phyloP scores from a whole-genome alignment of 2,329 filamentous ascomycete species.

The Aureobasidium musti region DNA sequence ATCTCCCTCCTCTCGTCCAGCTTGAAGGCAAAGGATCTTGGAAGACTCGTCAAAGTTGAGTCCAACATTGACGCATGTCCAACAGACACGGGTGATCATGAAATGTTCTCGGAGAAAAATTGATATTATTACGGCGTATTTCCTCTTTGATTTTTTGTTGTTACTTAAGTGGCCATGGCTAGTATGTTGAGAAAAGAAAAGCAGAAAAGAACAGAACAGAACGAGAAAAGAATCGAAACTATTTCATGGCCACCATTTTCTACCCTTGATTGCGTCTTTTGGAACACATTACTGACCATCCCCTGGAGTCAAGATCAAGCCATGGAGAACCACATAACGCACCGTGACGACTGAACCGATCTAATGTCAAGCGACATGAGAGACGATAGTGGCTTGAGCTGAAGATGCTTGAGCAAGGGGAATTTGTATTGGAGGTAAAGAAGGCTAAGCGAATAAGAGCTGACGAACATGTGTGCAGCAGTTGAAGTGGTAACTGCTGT shows the following conservation, averaged over 20 bases:
- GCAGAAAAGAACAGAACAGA: background rate
- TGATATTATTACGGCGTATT: slow-evolving; percentile 11
- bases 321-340: too few relatives aligned
- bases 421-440: background rate
- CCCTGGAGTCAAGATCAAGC: too few relatives aligned
- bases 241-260: background rate
- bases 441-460: background rate
- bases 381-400: background rate
- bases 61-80: slow-evolving; percentile 6
- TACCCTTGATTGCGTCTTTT: too few relatives aligned
- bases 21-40: slow-evolving; percentile 27
- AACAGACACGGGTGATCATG: background rate
- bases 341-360: too few relatives aligned
- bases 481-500: background rate
- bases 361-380: too few relatives aligned
- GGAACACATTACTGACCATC: too few relatives aligned
- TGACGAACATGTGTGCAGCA: background rate
- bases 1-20: slow-evolving; percentile 10
- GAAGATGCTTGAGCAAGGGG: background rate
- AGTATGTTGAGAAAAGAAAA: slow-evolving; percentile 1
- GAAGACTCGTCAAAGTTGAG: slow-evolving; percentile 11
- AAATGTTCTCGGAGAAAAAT: background rate
- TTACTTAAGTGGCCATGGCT: slow-evolving; percentile 1
- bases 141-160: background rate
- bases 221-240: slow-evolving; percentile 7